phyloP scores from a whole-genome alignment of 768 basidiomycete genomes.

The Mycena galericulata region DNA sequence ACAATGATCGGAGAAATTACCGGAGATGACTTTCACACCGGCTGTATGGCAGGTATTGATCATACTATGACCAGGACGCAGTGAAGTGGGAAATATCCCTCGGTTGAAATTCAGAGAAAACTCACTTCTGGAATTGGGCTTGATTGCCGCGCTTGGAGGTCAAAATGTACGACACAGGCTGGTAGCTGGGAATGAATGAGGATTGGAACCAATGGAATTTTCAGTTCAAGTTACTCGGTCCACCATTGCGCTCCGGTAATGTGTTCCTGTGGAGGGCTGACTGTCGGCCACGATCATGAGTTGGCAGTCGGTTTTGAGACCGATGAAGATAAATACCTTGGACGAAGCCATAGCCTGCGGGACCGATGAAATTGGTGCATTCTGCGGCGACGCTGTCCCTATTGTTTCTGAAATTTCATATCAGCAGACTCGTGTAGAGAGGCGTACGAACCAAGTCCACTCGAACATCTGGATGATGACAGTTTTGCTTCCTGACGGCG shows the following conservation, averaged over 20 bases:
- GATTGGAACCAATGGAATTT: too few relatives aligned
- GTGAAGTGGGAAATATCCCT: background rate
- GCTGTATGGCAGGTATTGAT: slow-evolving; percentile 62
- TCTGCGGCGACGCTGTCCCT: slow-evolving; percentile 55
- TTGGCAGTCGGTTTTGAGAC: too few relatives aligned
- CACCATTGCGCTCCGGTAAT: slow-evolving; percentile 56
- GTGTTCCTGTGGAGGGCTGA: slow-evolving; percentile 49
- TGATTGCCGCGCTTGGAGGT: slow-evolving; percentile 56
- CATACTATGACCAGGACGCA: slow-evolving; percentile 61
- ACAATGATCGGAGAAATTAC: too few relatives aligned
- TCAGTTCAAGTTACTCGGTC: too few relatives aligned
- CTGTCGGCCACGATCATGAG: too few relatives aligned
- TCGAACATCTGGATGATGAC: slow-evolving; percentile 81
- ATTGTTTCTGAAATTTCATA: too few relatives aligned
- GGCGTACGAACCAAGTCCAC: slow-evolving; percentile 69
- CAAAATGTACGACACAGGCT: slow-evolving; percentile 58
- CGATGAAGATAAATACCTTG: slow-evolving; percentile 43
- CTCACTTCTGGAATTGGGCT: slow-evolving; percentile 49
- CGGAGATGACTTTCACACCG: slow-evolving; percentile 67
- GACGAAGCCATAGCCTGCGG: slow-evolving; percentile 58
- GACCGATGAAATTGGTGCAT: slow-evolving; percentile 58
- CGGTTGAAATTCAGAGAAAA: too few relatives aligned
- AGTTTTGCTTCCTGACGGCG: slow-evolving; percentile 46
- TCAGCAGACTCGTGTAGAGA: too few relatives aligned
- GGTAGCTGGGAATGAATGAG: too few relatives aligned